Evolutionary conservation across 108 stramenopile genomes (phyloP).

Genomic region (Skeletonema potamos): DNA sequence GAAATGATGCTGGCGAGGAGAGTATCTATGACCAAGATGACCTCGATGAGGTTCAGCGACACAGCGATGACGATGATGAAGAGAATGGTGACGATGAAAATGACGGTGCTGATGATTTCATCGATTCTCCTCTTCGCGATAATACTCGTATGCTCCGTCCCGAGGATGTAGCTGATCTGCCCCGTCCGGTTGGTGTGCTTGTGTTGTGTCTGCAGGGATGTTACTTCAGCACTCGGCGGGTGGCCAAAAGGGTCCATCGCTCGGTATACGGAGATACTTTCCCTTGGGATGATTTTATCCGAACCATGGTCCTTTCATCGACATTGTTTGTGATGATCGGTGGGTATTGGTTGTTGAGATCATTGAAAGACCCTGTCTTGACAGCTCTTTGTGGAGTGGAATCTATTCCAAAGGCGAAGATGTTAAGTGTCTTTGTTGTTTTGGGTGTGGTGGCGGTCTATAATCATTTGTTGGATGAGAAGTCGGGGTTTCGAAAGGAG

Average conservation of each 20-base stretch:
- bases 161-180: slow-evolving; percentile 48
- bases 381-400: slow-evolving; percentile 91
- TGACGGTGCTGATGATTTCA: slow-evolving; percentile 55
- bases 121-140: slow-evolving; percentile 59
- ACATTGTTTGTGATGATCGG: slow-evolving; percentile 99
- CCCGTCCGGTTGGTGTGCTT: slow-evolving; percentile 35
- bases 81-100: slow-evolving; percentile 47
- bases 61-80: slow-evolving; percentile 14
- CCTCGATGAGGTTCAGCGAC: slow-evolving; percentile 28
- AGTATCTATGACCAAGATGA: slow-evolving; percentile 42
- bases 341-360: slow-evolving; percentile 95
- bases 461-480: slow-evolving; percentile 87
- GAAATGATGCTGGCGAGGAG: slow-evolving; percentile 3
- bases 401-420: slow-evolving; percentile 94
- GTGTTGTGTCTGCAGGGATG: slow-evolving; percentile 38
- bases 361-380: slow-evolving; percentile 94
- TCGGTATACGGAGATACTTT: slow-evolving; percentile 89
- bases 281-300: slow-evolving; percentile 81
- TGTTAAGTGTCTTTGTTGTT: slow-evolving; percentile 91
- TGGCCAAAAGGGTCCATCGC: slow-evolving; percentile 56
- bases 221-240: slow-evolving; percentile 35
- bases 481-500: slow-evolving; percentile 79
- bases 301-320: slow-evolving; percentile 84
- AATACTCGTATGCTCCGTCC: slow-evolving; percentile 15
- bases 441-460: slow-evolving; percentile 90